phyloP scores from a whole-genome alignment of 768 basidiomycete genomes.

The Xanthoconium purpureum region DNA sequence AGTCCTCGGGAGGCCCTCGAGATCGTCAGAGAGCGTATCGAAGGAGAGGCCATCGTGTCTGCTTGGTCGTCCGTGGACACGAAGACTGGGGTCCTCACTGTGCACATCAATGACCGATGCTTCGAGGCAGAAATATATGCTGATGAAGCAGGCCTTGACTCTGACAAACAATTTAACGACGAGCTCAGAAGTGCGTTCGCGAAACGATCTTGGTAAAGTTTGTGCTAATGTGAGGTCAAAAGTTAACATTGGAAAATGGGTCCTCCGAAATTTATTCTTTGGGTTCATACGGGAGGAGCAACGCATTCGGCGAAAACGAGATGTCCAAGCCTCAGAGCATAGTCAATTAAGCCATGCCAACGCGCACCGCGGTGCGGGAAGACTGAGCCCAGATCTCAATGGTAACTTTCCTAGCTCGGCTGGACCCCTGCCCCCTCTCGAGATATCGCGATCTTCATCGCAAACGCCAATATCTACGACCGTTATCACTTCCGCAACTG shows the following conservation, averaged over 20 bases:
- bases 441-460: conserved; percentile 23
- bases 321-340: conserved; percentile 19
- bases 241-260: conserved; percentile 95
- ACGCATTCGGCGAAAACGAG: conserved; percentile 38
- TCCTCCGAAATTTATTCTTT: conserved; percentile 79
- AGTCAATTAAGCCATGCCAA: conserved; percentile 13
- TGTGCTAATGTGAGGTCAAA: conserved; percentile 7
- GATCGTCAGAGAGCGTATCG: conserved; percentile 84
- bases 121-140: conserved; percentile 96
- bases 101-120: conserved; percentile 83
- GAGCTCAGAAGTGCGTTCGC: conserved; percentile 71
- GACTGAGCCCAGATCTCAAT: conserved; percentile 26
- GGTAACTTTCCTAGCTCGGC: conserved; percentile 13
- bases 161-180: conserved; percentile 62
- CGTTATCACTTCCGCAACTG: conserved; percentile 60
- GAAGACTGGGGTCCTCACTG: conserved; percentile 80
- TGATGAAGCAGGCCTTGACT: conserved; percentile 77
- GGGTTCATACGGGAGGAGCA: conserved; percentile 74
- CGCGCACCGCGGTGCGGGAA: conserved; percentile 24
- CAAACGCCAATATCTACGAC: conserved; percentile 34
- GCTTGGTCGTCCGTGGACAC: conserved; percentile 90
- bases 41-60: conserved; percentile 85
- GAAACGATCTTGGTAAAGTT: neutral
- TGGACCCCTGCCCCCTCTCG: conserved; percentile 31
- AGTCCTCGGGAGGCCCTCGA: conserved; percentile 86